Evolutionary conservation across 352 stramenopile species (phyloP).

Genomic region (Pythium monospermum): DNA sequence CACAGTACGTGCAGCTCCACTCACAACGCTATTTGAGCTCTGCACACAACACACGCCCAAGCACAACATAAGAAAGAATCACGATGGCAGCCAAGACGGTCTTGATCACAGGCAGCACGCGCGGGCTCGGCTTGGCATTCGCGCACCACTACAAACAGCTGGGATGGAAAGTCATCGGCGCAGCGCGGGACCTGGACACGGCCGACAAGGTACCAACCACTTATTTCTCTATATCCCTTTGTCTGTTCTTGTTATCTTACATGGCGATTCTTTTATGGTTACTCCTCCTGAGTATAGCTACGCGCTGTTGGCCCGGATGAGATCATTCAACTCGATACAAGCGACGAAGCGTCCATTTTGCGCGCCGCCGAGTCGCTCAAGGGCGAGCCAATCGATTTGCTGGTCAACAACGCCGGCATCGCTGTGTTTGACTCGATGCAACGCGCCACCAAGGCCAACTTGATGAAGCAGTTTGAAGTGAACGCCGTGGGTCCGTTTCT

Average conservation of each 20-base stretch:
- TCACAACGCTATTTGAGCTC: neutral
- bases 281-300: no score
- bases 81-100: constrained; percentile 31
- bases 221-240: neutral
- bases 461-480: constrained; percentile 33
- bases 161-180: constrained; percentile 46
- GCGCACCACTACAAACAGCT: constrained; percentile 32
- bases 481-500: constrained; percentile 33
- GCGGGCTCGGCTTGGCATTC: constrained; percentile 43
- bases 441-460: constrained; percentile 9
- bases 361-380: constrained; percentile 11
- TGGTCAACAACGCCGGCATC: constrained; percentile 42
- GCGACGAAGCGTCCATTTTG: constrained; percentile 21
- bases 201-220: constrained; percentile 21
- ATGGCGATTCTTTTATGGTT: constrained; percentile 1
- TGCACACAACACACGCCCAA: neutral
- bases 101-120: constrained; percentile 40
- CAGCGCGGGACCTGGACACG: constrained; percentile 23
- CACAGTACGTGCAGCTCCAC: no score
- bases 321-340: constrained; percentile 22
- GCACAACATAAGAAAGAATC: neutral
- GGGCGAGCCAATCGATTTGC: constrained; percentile 24
- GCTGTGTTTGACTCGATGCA: neutral
- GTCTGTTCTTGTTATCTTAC: neutral
- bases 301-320: constrained; percentile 10